Conservation (phyloP, 805 yeast species). For the Yarrowia porcina region DNA sequence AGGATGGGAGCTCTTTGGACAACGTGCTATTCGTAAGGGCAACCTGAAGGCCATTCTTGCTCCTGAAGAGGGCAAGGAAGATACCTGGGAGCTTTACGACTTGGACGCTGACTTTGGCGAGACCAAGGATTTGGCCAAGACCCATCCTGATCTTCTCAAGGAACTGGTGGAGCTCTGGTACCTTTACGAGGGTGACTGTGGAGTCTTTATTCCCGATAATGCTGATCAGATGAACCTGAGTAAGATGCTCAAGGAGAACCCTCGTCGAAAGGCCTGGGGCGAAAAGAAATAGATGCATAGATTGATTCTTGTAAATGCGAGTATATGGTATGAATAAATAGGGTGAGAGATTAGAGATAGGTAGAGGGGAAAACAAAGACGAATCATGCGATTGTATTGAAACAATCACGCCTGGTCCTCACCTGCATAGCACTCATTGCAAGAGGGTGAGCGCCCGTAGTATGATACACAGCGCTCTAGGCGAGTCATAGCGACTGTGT, state of each 20-base stretch:
- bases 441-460: too few species aligned
- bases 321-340: neutral
- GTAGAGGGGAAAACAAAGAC: too few species aligned
- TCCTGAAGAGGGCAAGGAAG: conserved; percentile 46
- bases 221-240: conserved; percentile 13
- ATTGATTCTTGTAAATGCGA: neutral
- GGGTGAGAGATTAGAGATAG: neutral
- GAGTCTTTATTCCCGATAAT: conserved; percentile 27
- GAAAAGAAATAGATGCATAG: neutral
- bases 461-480: too few species aligned
- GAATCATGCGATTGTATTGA: too few species aligned
- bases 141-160: conserved; percentile 41
- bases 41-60: conserved; percentile 48
- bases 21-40: conserved; percentile 54
- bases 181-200: conserved; percentile 44
- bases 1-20: conserved; percentile 60
- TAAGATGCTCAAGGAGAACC: conserved; percentile 17
- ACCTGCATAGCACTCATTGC: too few species aligned
- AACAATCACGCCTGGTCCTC: too few species aligned
- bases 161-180: conserved; percentile 50
- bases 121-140: conserved; percentile 44
- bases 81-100: conserved; percentile 45
- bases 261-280: neutral
- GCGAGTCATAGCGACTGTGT: too few species aligned
- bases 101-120: conserved; percentile 50